Conservation (phyloP, 2,329 filamentous ascomycete genomes). For the Pseudogymnoascus sp. region DNA sequence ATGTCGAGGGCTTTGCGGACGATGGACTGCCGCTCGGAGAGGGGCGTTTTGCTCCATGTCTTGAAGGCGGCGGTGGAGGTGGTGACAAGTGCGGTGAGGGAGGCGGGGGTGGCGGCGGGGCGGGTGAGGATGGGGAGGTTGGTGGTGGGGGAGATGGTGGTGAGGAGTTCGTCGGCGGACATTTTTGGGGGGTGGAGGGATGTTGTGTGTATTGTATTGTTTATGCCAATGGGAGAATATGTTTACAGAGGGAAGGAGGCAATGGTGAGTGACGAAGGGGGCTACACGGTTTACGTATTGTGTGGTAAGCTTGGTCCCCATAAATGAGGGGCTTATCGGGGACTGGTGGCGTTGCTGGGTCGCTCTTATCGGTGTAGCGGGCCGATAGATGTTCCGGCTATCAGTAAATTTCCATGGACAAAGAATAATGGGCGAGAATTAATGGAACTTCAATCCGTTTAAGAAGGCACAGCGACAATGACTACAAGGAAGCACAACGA, state of each 20-base stretch:
- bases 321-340: constrained; percentile 7
- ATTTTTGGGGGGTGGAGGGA: constrained; percentile 30
- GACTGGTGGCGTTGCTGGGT: neutral
- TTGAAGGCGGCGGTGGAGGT: constrained; percentile 67
- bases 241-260: neutral
- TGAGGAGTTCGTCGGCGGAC: constrained; percentile 58
- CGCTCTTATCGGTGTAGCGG: neutral
- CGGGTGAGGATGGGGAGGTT: constrained; percentile 77
- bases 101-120: constrained; percentile 60
- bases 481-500: constrained; percentile 61
- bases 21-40: constrained; percentile 69
- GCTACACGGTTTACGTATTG: neutral
- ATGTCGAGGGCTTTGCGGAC: constrained; percentile 70
- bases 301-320: neutral
- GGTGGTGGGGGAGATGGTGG: constrained; percentile 83
- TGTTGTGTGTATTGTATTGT: neutral
- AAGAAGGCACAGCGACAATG: constrained; percentile 38
- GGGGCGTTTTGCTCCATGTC: constrained; percentile 64
- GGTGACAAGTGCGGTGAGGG: constrained; percentile 64
- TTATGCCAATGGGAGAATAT: neutral
- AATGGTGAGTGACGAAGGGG: neutral
- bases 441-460: neutral
- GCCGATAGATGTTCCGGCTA: neutral
- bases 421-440: neutral
- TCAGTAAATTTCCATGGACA: constrained; percentile 3